Base-by-base conservation (phyloP, 1,139 yeast genomes). In the Pichia norvegensis region DNA sequence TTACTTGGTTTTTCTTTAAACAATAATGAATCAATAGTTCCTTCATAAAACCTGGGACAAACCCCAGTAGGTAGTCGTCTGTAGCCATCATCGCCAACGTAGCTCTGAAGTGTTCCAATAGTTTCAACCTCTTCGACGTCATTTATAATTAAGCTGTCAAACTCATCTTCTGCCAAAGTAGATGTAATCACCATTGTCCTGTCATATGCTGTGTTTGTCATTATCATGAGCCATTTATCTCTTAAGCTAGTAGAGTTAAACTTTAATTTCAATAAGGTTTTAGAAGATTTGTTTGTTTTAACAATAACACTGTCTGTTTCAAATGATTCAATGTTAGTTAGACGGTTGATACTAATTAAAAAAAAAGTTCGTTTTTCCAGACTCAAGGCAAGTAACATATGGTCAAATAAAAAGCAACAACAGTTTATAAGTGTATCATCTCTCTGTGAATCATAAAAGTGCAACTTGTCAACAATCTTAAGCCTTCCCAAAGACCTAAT, bases 151-250 rank as follows among this genome's bases (percentile, higher is more conserved):
- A 52, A 10, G 23, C 33, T 22, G 25, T 53, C 49, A 38, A 59
- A 57, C 39, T 59, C 62, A 36, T 54, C 48, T 31, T 56, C 53
- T 14, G 44, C 37, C 1, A 67, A 42, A 0, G 69, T 62, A 0
- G 67, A 58, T 4, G 70, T 62, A 1, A 67, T 38, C 2, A 51
- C 49, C 3, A 55, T 51, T 14, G 64, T 60, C 43, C 66, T 63
- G 17, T 55, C 55, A 14, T 60, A 53, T 13, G 59, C 60, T 46
- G 52, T 42, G 39, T 66, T 61, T 33, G 62, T 60, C 9, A 68
- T 50, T 1, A 64, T 70, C 13, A 63, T 55, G 4, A 57, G 55
- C 73, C 73, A 68, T 54, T 65, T 68, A 44, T 63, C 64, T 29
- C 65, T 44, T 2, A 66, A 52, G n/a, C 51, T 47, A 2, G 29